phyloP scores from a whole-genome alignment of 352 stramenopile genomes.

The Globisporangium uncinulatum region DNA sequence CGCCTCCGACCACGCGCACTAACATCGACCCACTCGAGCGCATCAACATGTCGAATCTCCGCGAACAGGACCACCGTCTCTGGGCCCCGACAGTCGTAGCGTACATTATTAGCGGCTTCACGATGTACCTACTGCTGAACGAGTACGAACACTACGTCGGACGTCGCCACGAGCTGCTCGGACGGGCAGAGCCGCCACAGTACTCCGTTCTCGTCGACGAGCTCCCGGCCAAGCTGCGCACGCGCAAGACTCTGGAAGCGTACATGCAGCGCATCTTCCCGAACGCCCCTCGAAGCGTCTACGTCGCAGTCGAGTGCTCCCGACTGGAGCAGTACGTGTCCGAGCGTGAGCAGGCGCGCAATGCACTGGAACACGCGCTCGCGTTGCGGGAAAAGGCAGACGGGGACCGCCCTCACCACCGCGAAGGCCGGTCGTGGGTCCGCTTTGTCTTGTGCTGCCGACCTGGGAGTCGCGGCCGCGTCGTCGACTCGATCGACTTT shows the following conservation, averaged over 20 bases:
- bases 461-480: slow-evolving; percentile 22
- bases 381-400: slow-evolving; percentile 32
- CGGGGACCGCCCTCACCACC: slow-evolving; percentile 36
- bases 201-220: slow-evolving; percentile 78
- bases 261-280: slow-evolving; percentile 78
- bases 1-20: slow-evolving; percentile 12
- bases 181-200: slow-evolving; percentile 44
- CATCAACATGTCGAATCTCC: slow-evolving; percentile 78
- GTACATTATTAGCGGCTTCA: slow-evolving; percentile 49
- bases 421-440: slow-evolving; percentile 36
- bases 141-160: slow-evolving; percentile 65
- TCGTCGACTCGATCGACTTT: slow-evolving; percentile 59
- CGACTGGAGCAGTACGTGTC: slow-evolving; percentile 47
- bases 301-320: slow-evolving; percentile 64
- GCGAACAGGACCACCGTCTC: slow-evolving; percentile 36
- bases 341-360: slow-evolving; percentile 40
- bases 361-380: slow-evolving; percentile 47
- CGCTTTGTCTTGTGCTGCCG: slow-evolving; percentile 32
- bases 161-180: slow-evolving; percentile 55
- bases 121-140: slow-evolving; percentile 45
- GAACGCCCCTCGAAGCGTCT: slow-evolving; percentile 46
- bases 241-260: slow-evolving; percentile 47
- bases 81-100: slow-evolving; percentile 53
- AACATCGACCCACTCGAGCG: slow-evolving; percentile 44
- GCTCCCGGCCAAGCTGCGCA: slow-evolving; percentile 52